Conservation (phyloP, 1,284 basidiomycete genomes). For the Ustilago shanxiensis region DNA sequence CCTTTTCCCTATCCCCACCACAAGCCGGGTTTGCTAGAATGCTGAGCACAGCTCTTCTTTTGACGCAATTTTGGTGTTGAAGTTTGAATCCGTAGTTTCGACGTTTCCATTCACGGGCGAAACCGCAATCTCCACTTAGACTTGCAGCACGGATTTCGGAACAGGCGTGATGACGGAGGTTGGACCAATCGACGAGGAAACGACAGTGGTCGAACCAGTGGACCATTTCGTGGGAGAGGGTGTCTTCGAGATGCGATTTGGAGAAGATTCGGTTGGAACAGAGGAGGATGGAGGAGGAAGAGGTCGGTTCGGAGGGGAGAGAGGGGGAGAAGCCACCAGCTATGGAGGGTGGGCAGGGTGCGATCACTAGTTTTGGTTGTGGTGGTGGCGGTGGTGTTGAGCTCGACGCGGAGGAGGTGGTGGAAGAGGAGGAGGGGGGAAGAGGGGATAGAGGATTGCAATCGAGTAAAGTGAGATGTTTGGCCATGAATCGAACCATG, state of each 20-base stretch:
- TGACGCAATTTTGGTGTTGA: slow-evolving; percentile 88
- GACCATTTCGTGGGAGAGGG: slow-evolving; percentile 92
- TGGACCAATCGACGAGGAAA: slow-evolving; percentile 91
- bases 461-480: slow-evolving; percentile 63
- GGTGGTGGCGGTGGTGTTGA: too few relatives aligned
- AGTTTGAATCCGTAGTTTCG: slow-evolving; percentile 80
- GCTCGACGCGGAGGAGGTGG: neutral
- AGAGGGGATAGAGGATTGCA: slow-evolving; percentile 57
- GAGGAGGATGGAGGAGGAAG: slow-evolving; percentile 59
- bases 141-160: slow-evolving; percentile 95
- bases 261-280: slow-evolving; percentile 73
- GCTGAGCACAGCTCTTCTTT: slow-evolving; percentile 85
- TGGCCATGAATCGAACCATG: slow-evolving; percentile 69
- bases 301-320: slow-evolving; percentile 34
- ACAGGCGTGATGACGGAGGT: slow-evolving; percentile 93
- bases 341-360: slow-evolving; percentile 55
- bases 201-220: slow-evolving; percentile 95
- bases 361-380: slow-evolving; percentile 58
- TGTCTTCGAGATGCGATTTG: slow-evolving; percentile 90
- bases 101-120: slow-evolving; percentile 18
- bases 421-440: neutral
- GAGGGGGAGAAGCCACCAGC: slow-evolving; percentile 66
- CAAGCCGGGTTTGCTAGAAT: slow-evolving; percentile 86
- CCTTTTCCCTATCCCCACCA: slow-evolving; percentile 77
- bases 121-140: slow-evolving; percentile 74